These are phyloP conservation scores for Corinectria fuckeliana DNA, from an alignment of 2,329 filamentous ascomycete genomes.

Conservation along the genomic window DNA sequence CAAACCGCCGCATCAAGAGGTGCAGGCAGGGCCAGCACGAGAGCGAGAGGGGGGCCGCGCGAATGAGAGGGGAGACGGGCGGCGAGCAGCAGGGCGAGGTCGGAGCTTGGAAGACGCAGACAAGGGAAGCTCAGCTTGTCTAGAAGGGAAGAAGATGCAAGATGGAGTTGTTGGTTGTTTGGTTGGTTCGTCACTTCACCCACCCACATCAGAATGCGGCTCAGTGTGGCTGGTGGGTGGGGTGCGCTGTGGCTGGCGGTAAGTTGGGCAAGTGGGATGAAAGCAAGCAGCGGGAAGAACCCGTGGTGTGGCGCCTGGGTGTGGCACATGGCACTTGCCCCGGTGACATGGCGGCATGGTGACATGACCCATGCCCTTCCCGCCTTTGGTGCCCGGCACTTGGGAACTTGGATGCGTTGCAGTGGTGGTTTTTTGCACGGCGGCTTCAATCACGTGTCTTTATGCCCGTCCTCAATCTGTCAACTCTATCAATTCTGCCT, in stretches of 20 bases:
- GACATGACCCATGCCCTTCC: background rate
- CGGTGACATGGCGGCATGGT: background rate
- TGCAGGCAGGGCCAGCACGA: background rate
- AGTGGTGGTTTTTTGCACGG: too few species aligned
- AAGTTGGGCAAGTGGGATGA: background rate
- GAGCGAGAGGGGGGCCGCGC: background rate
- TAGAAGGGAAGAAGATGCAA: slow-evolving; percentile 13
- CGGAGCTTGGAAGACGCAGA: too few species aligned
- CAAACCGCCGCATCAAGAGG: slow-evolving; percentile 35
- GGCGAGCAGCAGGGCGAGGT: slow-evolving; percentile 29
- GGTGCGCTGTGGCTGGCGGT: slow-evolving; percentile 34
- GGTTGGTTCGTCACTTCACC: slow-evolving; percentile 6
- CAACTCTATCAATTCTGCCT: background rate
- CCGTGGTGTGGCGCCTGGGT: slow-evolving; percentile 16
- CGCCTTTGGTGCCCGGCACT: too few species aligned
- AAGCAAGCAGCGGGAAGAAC: background rate
- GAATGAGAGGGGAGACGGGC: background rate
- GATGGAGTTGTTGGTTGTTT: slow-evolving; percentile 17
- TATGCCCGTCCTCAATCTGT: background rate
- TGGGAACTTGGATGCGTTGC: too few species aligned
- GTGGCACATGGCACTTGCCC: background rate
- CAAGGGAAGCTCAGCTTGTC: too few species aligned
- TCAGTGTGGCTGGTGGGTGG: slow-evolving; percentile 8
- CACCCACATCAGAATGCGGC: slow-evolving; percentile 29
- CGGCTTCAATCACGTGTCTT: background rate